A percentile compares a stretch with the other conserved stretches of the same genome.
These are phyloP conservation scores for Magnolia kwangsiensis DNA, from an alignment of 164 flowering plant species.

Conservation along the genomic window DNA sequence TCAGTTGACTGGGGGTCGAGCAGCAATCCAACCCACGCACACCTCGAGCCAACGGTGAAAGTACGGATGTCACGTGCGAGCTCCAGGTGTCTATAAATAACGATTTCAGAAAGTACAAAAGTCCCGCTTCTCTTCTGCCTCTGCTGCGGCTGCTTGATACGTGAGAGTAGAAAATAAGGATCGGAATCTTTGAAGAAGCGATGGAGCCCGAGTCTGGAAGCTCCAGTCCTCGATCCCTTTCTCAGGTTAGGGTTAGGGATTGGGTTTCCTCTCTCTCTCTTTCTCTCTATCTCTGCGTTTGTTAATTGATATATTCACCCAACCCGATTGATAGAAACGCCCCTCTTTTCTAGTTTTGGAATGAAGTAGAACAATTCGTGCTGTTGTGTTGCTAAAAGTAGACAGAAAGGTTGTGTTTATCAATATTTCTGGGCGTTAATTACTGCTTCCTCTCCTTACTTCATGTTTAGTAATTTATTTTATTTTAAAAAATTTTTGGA, in stretches of 20 bases:
- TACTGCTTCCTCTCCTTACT: not conserved
- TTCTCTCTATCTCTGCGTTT: not conserved
- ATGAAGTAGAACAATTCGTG: not conserved
- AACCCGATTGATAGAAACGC: not conserved
- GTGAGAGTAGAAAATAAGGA: no score
- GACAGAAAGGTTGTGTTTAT: no score
- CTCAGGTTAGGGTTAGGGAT: not conserved
- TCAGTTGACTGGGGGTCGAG: no score
- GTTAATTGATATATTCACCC: not conserved
- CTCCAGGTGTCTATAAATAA: not conserved
- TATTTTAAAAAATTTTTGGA: not conserved
- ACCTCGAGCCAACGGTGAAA: not conserved
- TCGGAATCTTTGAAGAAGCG: not conserved
- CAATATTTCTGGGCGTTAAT: not conserved
- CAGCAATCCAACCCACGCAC: not conserved
- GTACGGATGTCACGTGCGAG: not conserved
- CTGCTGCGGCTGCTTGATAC: not conserved
- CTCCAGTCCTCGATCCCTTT: not conserved
- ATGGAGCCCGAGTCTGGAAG: conserved; percentile 6
- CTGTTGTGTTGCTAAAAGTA: no score
- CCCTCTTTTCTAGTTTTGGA: not conserved
- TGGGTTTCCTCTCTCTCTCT: not conserved
- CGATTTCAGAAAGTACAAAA: not conserved
- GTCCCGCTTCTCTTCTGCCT: no score
- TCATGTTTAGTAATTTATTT: not conserved